Evolutionary conservation across 2,329 filamentous ascomycete genomes (phyloP).

Genomic region (Xylaria digitata): DNA sequence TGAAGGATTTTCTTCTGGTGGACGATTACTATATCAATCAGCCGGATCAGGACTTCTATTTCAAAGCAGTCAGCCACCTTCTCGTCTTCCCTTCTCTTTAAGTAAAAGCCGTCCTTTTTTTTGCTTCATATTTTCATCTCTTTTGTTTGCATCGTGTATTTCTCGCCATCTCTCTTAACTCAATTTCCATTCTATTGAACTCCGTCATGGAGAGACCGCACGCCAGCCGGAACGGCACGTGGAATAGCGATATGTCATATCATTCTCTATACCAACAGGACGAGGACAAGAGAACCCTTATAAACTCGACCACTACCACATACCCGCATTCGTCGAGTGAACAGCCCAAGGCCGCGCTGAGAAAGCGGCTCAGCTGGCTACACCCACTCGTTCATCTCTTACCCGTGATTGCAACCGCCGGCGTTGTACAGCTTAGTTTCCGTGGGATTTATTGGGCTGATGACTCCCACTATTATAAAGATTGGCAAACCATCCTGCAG

Average conservation of each 20-base stretch:
- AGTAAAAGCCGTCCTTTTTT: too few species aligned
- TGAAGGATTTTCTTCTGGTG: too few species aligned
- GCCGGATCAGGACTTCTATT: background rate
- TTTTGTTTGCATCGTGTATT: background rate
- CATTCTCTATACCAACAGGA: background rate
- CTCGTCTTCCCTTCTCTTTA: too few species aligned
- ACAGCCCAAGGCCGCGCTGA: conserved; percentile 24
- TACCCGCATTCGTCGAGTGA: background rate
- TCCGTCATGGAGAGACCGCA: conserved; percentile 3
- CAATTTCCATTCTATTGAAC: background rate
- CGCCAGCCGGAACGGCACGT: conserved; percentile 5
- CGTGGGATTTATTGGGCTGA: conserved; percentile 24
- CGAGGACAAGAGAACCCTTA: conserved; percentile 11
- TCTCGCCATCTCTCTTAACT: background rate
- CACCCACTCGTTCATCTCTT: conserved; percentile 31
- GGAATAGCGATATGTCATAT: conserved; percentile 18
- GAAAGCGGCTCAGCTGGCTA: conserved; percentile 11
- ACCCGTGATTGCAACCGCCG: conserved; percentile 12
- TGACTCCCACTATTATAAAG: conserved; percentile 8
- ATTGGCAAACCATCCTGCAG: conserved; percentile 27
- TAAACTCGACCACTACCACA: background rate
- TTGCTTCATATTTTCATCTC: background rate
- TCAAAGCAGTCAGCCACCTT: background rate
- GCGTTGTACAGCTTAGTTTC: conserved; percentile 26
- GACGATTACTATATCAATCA: background rate